phyloP scores from a whole-genome alignment of 768 basidiomycete genomes.

The Exidia glandulosa region DNA sequence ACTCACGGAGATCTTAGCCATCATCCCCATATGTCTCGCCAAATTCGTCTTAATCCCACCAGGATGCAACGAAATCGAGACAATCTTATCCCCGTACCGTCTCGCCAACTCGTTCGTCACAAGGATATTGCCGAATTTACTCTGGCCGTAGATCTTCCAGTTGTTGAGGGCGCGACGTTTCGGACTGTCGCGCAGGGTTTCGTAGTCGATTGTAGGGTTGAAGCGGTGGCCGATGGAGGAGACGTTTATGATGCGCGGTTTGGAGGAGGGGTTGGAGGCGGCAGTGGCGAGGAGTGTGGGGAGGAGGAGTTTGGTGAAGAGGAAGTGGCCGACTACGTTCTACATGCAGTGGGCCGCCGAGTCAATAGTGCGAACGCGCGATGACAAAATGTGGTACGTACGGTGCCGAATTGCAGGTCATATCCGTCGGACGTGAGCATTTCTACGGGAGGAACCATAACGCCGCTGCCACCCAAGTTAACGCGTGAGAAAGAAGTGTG shows the following conservation, averaged over 20 bases:
- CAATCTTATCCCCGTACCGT: too few relatives aligned
- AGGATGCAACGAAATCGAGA: too few relatives aligned
- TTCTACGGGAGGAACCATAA: constrained; percentile 33
- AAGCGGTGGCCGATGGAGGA: constrained; percentile 31
- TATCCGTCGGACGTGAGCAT: constrained; percentile 35
- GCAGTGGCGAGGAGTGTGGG: constrained; percentile 34
- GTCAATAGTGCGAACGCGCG: too few relatives aligned
- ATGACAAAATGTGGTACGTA: too few relatives aligned
- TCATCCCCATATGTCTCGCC: too few relatives aligned
- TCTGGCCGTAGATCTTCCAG: too few relatives aligned
- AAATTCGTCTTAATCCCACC: too few relatives aligned
- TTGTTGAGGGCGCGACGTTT: constrained; percentile 9
- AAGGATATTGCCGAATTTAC: too few relatives aligned
- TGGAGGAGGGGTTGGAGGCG: constrained; percentile 26
- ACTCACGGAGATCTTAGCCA: too few relatives aligned
- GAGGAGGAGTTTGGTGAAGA: constrained; percentile 44
- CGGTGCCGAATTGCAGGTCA: constrained; percentile 44
- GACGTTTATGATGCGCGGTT: constrained; percentile 36
- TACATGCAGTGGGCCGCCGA: too few relatives aligned
- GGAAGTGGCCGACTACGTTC: constrained; percentile 39
- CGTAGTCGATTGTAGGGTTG: constrained; percentile 24
- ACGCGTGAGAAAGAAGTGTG: not conserved
- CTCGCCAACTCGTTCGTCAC: too few relatives aligned
- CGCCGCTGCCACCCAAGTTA: too few relatives aligned
- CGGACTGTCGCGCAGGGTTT: constrained; percentile 27